phyloP scores from a whole-genome alignment of 495 filamentous ascomycete genomes.

The Xylaria flabelliformis region DNA sequence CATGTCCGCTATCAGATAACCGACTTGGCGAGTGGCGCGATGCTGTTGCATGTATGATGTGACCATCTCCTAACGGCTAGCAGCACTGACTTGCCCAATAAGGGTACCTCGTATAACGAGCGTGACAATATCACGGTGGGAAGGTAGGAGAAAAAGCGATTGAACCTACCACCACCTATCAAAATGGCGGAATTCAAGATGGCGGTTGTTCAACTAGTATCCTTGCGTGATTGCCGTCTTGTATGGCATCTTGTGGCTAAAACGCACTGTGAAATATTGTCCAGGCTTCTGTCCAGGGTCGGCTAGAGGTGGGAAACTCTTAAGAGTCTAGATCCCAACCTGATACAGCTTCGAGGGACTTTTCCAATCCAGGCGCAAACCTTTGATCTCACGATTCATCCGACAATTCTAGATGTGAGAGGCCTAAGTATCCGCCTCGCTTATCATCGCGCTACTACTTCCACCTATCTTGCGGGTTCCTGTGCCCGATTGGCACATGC shows the following conservation, averaged over 20 bases:
- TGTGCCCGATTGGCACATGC: background rate
- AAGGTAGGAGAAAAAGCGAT: background rate
- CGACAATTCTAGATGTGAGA: background rate
- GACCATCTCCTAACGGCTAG: background rate
- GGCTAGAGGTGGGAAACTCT: background rate
- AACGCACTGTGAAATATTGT: background rate
- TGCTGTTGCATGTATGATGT: background rate
- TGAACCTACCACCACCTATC: background rate
- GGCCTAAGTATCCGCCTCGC: background rate
- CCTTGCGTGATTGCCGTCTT: conserved; percentile 13
- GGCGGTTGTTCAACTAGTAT: background rate
- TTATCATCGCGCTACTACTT: background rate
- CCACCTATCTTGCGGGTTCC: background rate
- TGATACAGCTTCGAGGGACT: background rate
- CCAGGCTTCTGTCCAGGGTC: background rate
- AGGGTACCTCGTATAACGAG: background rate
- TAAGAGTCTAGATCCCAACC: background rate
- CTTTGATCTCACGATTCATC: background rate
- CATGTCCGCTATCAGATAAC: background rate
- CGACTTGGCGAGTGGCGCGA: conserved; percentile 8
- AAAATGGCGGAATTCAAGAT: background rate
- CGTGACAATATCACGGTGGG: background rate
- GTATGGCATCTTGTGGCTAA: conserved; percentile 3
- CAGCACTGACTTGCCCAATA: conserved; percentile 10
- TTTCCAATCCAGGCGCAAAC: background rate